phyloP scores from a whole-genome alignment of 352 stramenopile genomes.

The Globisporangium cederbergense region DNA sequence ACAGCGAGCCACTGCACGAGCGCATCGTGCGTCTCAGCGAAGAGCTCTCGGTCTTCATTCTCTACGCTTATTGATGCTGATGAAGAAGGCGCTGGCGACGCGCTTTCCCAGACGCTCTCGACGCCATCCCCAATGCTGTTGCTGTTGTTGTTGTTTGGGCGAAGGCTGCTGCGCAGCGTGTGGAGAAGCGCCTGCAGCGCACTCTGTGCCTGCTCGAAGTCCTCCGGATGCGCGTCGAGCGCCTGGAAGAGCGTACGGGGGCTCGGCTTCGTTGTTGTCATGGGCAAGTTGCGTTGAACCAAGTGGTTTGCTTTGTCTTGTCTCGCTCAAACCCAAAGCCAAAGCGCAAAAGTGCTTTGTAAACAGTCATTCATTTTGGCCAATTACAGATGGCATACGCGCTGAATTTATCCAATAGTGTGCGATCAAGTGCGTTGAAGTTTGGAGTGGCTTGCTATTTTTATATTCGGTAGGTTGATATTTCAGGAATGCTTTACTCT shows the following conservation, averaged over 20 bases:
- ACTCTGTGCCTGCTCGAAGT: neutral
- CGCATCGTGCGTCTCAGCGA: neutral
- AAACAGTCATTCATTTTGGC: no score
- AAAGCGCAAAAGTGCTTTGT: no score
- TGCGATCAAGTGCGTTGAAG: neutral
- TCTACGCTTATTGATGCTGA: neutral
- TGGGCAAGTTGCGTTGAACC: neutral
- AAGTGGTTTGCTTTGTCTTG: neutral
- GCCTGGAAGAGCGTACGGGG: slow-evolving; percentile 1
- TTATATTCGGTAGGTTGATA: neutral
- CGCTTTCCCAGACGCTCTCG: slow-evolving; percentile 2
- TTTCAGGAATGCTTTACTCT: neutral
- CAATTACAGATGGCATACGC: no score
- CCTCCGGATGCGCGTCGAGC: neutral
- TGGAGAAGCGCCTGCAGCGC: slow-evolving; percentile 1
- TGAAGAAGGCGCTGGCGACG: neutral
- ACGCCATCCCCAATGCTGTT: neutral
- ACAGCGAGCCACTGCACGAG: neutral
- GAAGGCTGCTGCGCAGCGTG: neutral
- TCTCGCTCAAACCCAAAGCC: no score
- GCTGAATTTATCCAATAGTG: no score
- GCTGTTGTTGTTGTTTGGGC: neutral
- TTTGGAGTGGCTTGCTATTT: neutral
- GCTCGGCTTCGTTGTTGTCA: neutral
- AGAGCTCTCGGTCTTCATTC: neutral